Evolutionary conservation across 192 early-diverging fungal genomes (phyloP).

Genomic region (Rhizophagus prolifer): DNA sequence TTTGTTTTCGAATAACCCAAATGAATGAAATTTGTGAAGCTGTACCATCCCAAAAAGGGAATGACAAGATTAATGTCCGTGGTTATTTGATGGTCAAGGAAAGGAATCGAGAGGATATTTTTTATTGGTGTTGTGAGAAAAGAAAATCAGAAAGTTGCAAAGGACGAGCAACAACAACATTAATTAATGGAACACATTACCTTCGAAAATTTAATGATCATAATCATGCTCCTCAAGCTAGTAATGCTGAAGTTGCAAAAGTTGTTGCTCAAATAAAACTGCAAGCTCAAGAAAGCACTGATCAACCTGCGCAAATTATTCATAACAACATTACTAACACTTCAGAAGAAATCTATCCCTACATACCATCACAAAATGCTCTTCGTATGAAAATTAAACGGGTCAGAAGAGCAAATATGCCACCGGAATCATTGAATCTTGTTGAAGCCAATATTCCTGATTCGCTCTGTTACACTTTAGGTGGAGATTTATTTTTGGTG

Average conservation of each 20-base stretch:
- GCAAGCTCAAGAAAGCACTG: neutral
- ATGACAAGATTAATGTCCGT: no score
- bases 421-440: neutral
- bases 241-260: neutral
- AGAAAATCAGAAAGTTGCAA: neutral
- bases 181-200: neutral
- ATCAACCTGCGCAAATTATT: neutral
- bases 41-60: no score
- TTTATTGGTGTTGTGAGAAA: constrained; percentile 17
- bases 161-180: neutral
- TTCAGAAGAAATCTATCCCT: neutral
- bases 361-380: constrained; percentile 1
- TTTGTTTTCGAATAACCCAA: no score
- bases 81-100: no score
- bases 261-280: neutral
- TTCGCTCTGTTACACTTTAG: neutral
- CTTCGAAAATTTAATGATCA: constrained; percentile 9
- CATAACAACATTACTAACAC: neutral
- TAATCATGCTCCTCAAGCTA: constrained; percentile 9
- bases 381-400: constrained; percentile 1
- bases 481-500: neutral
- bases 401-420: no score
- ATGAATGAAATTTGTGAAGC: no score
- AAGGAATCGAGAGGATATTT: neutral
- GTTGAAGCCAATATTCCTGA: neutral